Conservation (phyloP, 179 eudicot genomes). For the Spinacia oleracea region DNA sequence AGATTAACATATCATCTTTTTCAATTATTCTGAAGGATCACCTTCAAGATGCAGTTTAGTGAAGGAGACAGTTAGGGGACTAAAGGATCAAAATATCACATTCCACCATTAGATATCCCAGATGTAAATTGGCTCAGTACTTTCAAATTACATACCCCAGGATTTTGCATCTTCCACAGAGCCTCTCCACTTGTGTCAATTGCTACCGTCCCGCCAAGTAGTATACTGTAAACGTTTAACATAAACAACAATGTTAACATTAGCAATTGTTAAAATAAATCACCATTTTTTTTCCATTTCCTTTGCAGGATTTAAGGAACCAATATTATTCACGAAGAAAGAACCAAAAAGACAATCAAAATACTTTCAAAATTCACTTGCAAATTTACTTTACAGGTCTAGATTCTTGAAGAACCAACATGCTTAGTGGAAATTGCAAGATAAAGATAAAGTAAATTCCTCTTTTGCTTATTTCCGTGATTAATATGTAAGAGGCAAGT, state of each 20-base stretch:
- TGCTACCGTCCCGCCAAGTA: constrained; percentile 56
- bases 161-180: constrained; percentile 66
- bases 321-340: not conserved
- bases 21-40: not conserved
- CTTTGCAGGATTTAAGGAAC: not conserved
- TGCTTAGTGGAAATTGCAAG: not conserved
- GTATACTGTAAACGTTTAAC: constrained; percentile 40
- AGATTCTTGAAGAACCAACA: not conserved
- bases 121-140: not conserved
- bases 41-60: not conserved
- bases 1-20: not conserved
- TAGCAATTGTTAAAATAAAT: no score
- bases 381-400: not conserved
- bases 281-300: not conserved
- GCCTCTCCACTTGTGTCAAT: constrained; percentile 53
- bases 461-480: no score
- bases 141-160: constrained; percentile 56
- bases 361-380: not conserved
- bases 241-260: constrained; percentile 14
- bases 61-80: not conserved
- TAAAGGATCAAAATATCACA: not conserved
- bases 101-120: not conserved
- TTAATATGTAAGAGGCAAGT: no score
- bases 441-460: not conserved
- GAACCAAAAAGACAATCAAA: not conserved